Conservation (phyloP, 192 early-diverging fungal species). For the Mortierella claussenii region DNA sequence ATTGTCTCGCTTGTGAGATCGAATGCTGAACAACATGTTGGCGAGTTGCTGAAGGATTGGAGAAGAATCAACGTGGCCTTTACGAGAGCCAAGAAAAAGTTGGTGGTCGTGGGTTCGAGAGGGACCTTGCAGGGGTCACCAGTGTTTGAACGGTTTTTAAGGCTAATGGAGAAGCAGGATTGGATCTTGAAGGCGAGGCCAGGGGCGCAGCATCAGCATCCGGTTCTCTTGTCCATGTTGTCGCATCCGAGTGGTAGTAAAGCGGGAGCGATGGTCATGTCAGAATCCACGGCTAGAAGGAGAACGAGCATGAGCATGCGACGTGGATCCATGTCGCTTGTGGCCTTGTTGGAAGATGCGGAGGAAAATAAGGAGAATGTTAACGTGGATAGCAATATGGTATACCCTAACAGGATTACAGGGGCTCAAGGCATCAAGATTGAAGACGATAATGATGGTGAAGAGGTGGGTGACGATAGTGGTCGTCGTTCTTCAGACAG, state of each 20-base stretch:
- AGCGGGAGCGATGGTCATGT: background rate
- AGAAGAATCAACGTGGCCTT: constrained; percentile 94
- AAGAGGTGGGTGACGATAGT: background rate
- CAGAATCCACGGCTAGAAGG: background rate
- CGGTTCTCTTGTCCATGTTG: background rate
- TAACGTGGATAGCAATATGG: background rate
- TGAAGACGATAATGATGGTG: background rate
- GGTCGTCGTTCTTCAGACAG: background rate
- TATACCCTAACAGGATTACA: background rate
- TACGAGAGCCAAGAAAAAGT: constrained; percentile 87
- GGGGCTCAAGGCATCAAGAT: background rate
- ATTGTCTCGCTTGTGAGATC: constrained; percentile 90
- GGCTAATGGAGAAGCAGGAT: constrained; percentile 46
- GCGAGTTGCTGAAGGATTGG: constrained; percentile 92
- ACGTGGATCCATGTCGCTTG: too few species aligned
- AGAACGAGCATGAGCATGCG: background rate
- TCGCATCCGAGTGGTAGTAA: background rate
- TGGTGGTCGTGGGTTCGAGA: constrained; percentile 88
- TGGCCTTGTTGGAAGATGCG: background rate
- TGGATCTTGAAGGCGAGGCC: constrained; percentile 26
- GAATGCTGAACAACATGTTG: constrained; percentile 77
- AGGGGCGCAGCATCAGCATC: constrained; percentile 28
- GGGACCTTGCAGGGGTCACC: constrained; percentile 71
- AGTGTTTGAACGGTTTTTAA: constrained; percentile 67
- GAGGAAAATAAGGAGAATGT: constrained; percentile 26